Evolutionary conservation across 768 basidiomycete genomes (phyloP).

Genomic region (Leccinum rimulosum): DNA sequence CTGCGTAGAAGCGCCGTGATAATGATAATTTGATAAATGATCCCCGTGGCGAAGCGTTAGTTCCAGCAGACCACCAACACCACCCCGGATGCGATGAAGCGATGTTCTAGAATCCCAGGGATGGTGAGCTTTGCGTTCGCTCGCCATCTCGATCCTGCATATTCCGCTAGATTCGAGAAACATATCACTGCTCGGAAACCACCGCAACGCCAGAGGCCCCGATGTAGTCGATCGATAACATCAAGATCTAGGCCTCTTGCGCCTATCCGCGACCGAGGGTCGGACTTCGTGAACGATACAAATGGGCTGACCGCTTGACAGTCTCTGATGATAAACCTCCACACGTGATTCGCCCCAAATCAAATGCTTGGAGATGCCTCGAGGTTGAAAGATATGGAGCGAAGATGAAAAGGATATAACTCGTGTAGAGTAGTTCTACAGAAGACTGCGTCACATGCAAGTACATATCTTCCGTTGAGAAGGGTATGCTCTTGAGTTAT

Average conservation of each 20-base stretch:
- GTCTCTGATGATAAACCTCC: constrained; percentile 6
- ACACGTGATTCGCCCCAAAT: constrained; percentile 27
- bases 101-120: constrained; percentile 44
- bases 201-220: constrained; percentile 32
- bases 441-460: neutral
- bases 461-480: constrained; percentile 17
- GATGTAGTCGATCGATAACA: constrained; percentile 48
- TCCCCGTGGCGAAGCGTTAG: constrained; percentile 26
- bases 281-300: constrained; percentile 55
- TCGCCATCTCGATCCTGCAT: constrained; percentile 40
- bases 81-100: constrained; percentile 32
- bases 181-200: constrained; percentile 26
- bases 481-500: constrained; percentile 34
- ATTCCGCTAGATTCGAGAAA: constrained; percentile 34
- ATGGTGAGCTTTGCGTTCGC: constrained; percentile 30
- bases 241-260: constrained; percentile 37
- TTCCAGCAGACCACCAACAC: constrained; percentile 36
- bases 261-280: constrained; percentile 46
- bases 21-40: constrained; percentile 18
- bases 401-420: constrained; percentile 3
- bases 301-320: constrained; percentile 45
- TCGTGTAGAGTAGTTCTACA: neutral
- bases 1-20: constrained; percentile 5
- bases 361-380: constrained; percentile 36
- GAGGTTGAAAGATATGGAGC: constrained; percentile 32